A percentile compares a stretch with the other conserved stretches of the same genome.
These are phyloP conservation scores for Naganishia antarctica DNA, from an alignment of 768 basidiomycete species.

Conservation along the genomic window DNA sequence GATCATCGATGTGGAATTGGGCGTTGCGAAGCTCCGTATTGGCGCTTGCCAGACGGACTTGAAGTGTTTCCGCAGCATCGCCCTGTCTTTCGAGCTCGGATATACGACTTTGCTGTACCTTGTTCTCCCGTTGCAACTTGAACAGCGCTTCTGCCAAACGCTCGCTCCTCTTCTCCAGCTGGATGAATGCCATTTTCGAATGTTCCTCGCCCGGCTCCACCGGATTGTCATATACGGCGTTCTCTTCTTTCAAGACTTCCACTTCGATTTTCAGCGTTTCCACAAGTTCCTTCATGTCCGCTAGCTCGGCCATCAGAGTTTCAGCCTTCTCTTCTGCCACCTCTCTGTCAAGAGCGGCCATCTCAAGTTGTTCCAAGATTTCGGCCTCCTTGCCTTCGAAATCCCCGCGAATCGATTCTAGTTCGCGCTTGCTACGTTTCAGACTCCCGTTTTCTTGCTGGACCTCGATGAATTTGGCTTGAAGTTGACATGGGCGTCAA, in stretches of 20 bases:
- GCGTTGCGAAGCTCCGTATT: constrained; percentile 79
- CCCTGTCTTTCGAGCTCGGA: constrained; percentile 86
- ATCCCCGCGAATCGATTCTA: constrained; percentile 64
- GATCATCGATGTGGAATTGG: constrained; percentile 84
- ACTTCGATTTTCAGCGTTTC: constrained; percentile 79
- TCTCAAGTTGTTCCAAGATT: constrained; percentile 83
- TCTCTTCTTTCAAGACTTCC: constrained; percentile 62
- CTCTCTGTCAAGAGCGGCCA: constrained; percentile 92
- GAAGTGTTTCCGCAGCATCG: constrained; percentile 56
- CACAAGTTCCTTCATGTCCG: constrained; percentile 69
- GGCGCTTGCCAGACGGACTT: constrained; percentile 64
- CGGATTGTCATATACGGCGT: constrained; percentile 51
- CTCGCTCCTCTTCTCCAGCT: constrained; percentile 95
- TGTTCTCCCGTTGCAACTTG: constrained; percentile 58
- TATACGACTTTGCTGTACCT: constrained; percentile 73
- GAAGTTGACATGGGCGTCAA: background rate
- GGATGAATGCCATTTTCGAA: constrained; percentile 59
- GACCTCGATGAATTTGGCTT: constrained; percentile 71
- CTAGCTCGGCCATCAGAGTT: constrained; percentile 68
- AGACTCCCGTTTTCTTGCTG: constrained; percentile 73
- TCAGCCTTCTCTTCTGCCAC: constrained; percentile 91
- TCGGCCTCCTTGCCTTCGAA: constrained; percentile 71
- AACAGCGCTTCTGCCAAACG: constrained; percentile 89
- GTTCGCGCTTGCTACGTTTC: constrained; percentile 70
- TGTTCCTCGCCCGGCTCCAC: constrained; percentile 48